phyloP scores from a whole-genome alignment of 805 yeast genomes.

The Ogataea chonburiensis region DNA sequence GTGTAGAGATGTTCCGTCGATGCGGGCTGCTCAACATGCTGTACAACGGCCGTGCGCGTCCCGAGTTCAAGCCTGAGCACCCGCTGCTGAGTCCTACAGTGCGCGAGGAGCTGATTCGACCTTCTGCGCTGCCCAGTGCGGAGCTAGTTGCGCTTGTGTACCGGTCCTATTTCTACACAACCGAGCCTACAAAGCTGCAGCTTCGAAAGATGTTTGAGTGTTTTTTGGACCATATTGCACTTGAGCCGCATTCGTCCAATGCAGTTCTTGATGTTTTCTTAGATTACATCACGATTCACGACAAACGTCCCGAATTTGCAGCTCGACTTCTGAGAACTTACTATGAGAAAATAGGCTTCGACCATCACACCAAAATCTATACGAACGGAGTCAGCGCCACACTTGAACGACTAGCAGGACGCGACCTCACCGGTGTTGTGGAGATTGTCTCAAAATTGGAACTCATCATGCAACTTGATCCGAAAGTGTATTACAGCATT shows the following conservation, averaged over 20 bases:
- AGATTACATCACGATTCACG: conserved; percentile 8
- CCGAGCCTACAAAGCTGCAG: conserved; percentile 14
- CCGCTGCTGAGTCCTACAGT: conserved; percentile 14
- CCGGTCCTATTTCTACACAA: conserved; percentile 2
- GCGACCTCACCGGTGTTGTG: conserved; percentile 14
- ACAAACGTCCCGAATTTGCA: conserved; percentile 16
- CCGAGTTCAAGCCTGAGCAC: conserved; percentile 6
- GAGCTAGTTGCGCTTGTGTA: conserved; percentile 12
- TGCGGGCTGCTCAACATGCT: conserved; percentile 18
- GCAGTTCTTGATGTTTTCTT: conserved; percentile 22
- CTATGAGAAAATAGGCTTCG: conserved; percentile 1
- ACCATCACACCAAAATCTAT: conserved; percentile 8
- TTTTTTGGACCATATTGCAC: conserved; percentile 4
- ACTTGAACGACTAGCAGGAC: conserved; percentile 13
- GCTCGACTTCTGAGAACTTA: conserved; percentile 9
- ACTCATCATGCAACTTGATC: conserved; percentile 4
- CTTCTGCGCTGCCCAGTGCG: conserved; percentile 6
- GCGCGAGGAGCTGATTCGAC: conserved; percentile 16
- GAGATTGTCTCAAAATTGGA: conserved; percentile 7
- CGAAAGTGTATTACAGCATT: conserved; percentile 18
- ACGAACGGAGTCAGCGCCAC: conserved; percentile 8
- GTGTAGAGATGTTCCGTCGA: conserved; percentile 4
- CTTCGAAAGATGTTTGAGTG: conserved; percentile 10
- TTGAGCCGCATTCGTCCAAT: conserved; percentile 1
- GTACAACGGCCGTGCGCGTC: conserved; percentile 9